Base-by-base conservation (phyloP, 208 protist genomes). In the Naegleria fowleri region DNA sequence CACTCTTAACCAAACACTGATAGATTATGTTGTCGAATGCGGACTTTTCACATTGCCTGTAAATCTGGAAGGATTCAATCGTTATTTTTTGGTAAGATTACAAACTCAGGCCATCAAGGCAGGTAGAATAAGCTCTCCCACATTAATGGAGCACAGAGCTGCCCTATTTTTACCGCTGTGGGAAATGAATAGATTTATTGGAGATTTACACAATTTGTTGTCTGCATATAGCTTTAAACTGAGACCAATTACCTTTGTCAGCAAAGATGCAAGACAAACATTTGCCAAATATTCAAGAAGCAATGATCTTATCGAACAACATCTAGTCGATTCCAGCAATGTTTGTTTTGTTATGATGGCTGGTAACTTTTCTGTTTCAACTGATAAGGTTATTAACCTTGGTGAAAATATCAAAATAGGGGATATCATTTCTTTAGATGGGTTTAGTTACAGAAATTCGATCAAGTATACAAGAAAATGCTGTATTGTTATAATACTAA, bases 381-480 rank as follows among this genome's bases (percentile, higher is more conserved):
- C 39, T 86, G 83, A 86, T 43, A 86, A 39, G 16, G 15, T 43
- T 38, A 40, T 38, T 40, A 40, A 86, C 48, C 3, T 86, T 38
- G 33, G 16, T 25, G 39, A 86, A n/a, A 40, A 86, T 86, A n/a
- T 22, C 38, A 48, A 86, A 16, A 16, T 48, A 29, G n/a, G 22
- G 0, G 39, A 86, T 33, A 88, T 58, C 13, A 39, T 88, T 38
- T 25, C 85, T 6, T 39, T 40, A 1, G 43, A 51, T 22, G 41
- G 33, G 33, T 29, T 58, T 38, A 58, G 25, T 58, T 88, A 88
- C 22, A 48, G 43, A 58, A 88, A 88, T 40, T 52, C 85, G 55
- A 58, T 58, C 9, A 29, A 33, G 39, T 88, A 88, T 58, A 29
- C n/a, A 5, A 88, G 92, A 91, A 51, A 86, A 33, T 92, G 59